These are phyloP conservation scores for Phialophora expanda DNA, from an alignment of 2,329 filamentous ascomycete species.

Conservation along the genomic window DNA sequence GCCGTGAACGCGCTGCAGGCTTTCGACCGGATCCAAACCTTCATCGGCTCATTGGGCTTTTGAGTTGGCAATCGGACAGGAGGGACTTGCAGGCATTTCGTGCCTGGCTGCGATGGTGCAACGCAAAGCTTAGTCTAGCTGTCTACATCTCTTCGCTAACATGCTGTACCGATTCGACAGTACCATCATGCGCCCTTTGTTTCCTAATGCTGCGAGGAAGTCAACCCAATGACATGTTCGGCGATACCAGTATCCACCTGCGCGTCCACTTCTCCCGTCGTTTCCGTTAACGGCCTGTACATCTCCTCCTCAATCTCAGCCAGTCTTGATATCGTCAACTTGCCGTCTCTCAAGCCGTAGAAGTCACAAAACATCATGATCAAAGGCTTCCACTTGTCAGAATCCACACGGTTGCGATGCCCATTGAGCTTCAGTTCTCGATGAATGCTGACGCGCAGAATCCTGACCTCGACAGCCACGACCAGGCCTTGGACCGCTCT, in stretches of 20 bases:
- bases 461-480: conserved; percentile 47
- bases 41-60: conserved; percentile 2
- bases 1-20: not conserved
- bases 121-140: not conserved
- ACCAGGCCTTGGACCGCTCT: conserved; percentile 41
- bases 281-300: conserved; percentile 23
- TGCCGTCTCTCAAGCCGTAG: conserved; percentile 45
- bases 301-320: conserved; percentile 32
- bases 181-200: not conserved
- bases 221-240: conserved; percentile 20
- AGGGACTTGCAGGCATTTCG: not conserved
- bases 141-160: not conserved
- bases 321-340: conserved; percentile 25
- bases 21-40: not conserved
- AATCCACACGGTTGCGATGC: conserved; percentile 49
- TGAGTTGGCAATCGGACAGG: not conserved
- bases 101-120: not conserved
- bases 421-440: conserved; percentile 47
- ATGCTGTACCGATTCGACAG: not conserved
- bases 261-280: conserved; percentile 15
- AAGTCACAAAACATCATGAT: conserved; percentile 55
- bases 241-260: conserved; percentile 9
- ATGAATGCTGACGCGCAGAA: conserved; percentile 47
- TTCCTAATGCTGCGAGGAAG: conserved; percentile 11
- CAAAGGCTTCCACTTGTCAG: conserved; percentile 52